Evolutionary conservation across 495 filamentous ascomycete species (phyloP).

Genomic region (Trichoderma erinaceum): DNA sequence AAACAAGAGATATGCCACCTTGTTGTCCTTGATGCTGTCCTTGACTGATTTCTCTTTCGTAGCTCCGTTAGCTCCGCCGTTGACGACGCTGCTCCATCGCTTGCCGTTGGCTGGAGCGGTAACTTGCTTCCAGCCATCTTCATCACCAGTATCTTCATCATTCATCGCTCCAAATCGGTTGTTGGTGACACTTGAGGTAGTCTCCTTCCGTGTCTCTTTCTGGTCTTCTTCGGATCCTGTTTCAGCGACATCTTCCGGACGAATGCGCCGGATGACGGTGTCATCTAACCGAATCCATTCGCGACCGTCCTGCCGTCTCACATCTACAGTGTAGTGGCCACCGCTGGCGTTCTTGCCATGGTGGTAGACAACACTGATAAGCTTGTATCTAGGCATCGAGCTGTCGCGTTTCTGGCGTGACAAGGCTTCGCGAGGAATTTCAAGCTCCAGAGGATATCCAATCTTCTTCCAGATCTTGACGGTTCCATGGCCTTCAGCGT

Average conservation of each 20-base stretch:
- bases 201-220: conserved; percentile 45
- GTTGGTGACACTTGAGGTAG: conserved; percentile 32
- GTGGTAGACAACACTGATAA: conserved; percentile 93
- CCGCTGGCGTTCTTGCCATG: conserved; percentile 93
- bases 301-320: conserved; percentile 82
- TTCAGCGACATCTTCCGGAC: conserved; percentile 86
- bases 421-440: conserved; percentile 91
- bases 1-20: conserved; percentile 93
- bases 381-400: conserved; percentile 63
- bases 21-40: conserved; percentile 79
- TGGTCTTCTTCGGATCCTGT: conserved; percentile 72
- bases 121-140: conserved; percentile 81
- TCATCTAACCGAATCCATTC: conserved; percentile 97
- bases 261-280: conserved; percentile 78
- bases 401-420: conserved; percentile 65
- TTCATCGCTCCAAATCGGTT: conserved; percentile 67
- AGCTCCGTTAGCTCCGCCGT: conserved; percentile 43
- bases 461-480: conserved; percentile 99
- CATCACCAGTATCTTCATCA: conserved; percentile 61
- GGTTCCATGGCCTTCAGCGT: conserved; percentile 73
- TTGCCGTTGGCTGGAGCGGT: conserved; percentile 57
- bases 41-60: conserved; percentile 60
- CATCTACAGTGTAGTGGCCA: conserved; percentile 95
- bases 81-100: conserved; percentile 58
- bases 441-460: conserved; percentile 88